Evolutionary conservation across 2,329 filamentous ascomycete species (phyloP).

Genomic region (Emmonsia crescens): DNA sequence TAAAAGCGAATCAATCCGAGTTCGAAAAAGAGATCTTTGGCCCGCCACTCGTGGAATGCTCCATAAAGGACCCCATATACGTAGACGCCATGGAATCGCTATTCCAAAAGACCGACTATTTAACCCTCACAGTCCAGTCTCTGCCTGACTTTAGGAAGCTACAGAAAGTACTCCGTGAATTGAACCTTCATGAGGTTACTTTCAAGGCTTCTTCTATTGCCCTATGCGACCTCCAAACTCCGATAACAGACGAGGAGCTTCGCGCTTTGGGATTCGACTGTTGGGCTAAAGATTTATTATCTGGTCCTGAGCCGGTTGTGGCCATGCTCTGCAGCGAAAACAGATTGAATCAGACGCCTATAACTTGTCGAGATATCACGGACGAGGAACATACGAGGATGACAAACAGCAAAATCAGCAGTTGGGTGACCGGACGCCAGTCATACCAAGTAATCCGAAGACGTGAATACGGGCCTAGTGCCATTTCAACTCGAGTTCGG

Average conservation of each 20-base stretch:
- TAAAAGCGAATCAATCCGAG: slow-evolving; percentile 55
- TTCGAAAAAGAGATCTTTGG: slow-evolving; percentile 72
- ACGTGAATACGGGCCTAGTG: slow-evolving; percentile 66
- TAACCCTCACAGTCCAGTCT: slow-evolving; percentile 64
- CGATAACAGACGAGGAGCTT: slow-evolving; percentile 47
- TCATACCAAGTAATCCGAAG: slow-evolving; percentile 58
- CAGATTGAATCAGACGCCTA: slow-evolving; percentile 56
- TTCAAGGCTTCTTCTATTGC: slow-evolving; percentile 53
- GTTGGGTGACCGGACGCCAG: slow-evolving; percentile 59
- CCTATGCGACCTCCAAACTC: slow-evolving; percentile 45
- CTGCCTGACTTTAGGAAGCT: slow-evolving; percentile 64
- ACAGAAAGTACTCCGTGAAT: slow-evolving; percentile 50
- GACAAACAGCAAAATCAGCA: slow-evolving; percentile 46
- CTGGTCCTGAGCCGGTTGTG: slow-evolving; percentile 71
- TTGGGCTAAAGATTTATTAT: slow-evolving; percentile 67
- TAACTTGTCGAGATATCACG: slow-evolving; percentile 52
- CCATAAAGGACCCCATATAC: slow-evolving; percentile 61
- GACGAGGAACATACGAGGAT: slow-evolving; percentile 60
- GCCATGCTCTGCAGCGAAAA: slow-evolving; percentile 76
- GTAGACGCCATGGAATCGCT: slow-evolving; percentile 50
- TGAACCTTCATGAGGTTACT: slow-evolving; percentile 59
- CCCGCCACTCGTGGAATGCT: slow-evolving; percentile 70
- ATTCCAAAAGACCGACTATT: slow-evolving; percentile 43
- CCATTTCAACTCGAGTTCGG: slow-evolving; percentile 57
- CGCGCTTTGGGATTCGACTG: slow-evolving; percentile 57